Conservation (phyloP, 352 stramenopile species). For the Phytophthora idaei region DNA sequence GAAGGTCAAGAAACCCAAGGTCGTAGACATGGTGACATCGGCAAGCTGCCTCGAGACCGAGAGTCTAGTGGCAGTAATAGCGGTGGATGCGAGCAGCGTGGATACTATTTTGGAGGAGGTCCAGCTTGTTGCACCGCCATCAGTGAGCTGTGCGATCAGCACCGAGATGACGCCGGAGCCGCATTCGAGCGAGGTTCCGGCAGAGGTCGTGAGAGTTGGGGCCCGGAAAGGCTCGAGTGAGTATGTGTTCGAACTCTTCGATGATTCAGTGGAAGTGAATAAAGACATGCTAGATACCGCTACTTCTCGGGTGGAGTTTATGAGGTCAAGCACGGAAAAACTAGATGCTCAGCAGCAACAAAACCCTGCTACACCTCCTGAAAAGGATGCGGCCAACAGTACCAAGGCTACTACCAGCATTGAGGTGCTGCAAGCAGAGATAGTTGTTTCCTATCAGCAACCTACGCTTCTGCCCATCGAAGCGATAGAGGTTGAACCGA, state of each 20-base stretch:
- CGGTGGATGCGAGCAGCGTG: not conserved
- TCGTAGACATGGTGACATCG: not conserved
- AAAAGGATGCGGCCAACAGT: not conserved
- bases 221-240: slow-evolving; percentile 25
- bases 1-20: slow-evolving; percentile 16
- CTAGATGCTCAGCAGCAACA: not conserved
- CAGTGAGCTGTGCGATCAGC: slow-evolving; percentile 6
- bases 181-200: not conserved
- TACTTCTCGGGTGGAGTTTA: not conserved
- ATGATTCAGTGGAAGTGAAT: slow-evolving; percentile 7
- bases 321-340: no score
- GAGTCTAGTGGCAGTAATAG: not conserved
- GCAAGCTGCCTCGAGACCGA: not conserved
- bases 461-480: not conserved
- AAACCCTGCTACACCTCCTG: not conserved
- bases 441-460: not conserved
- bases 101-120: slow-evolving; percentile 4
- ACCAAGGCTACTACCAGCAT: not conserved
- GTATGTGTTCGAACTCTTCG: slow-evolving; percentile 25
- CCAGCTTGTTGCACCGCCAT: slow-evolving; percentile 11
- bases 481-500: not conserved
- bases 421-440: slow-evolving; percentile 1
- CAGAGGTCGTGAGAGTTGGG: not conserved
- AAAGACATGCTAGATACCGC: not conserved
- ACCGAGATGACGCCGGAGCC: not conserved